Evolutionary conservation across 2,329 filamentous ascomycete species (phyloP), one percentile per base, ranked within the genome.

Genomic region (Blastomyces silverae): DNA sequence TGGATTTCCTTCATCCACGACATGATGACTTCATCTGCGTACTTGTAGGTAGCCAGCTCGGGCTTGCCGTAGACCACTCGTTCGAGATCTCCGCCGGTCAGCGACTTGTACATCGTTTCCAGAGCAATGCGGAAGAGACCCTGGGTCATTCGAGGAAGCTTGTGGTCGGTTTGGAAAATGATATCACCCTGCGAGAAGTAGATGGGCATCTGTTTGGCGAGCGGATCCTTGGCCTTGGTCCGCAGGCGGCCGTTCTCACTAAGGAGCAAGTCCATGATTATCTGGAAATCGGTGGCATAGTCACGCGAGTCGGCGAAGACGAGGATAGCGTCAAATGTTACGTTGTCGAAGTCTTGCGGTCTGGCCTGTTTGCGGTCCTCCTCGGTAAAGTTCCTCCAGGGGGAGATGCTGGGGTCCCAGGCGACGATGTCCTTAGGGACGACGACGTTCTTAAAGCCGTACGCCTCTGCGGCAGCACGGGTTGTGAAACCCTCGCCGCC

Each of bases 21-120:
- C 42, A 84, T 81, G 67, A 91, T 82, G 22, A 91, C 85, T 76
- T 89, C 87, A 70, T 90, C 88, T 68, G 88, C 89, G 77, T 89
- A 90, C 79, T 88, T 89, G 83, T 90, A 90, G n/a, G 88, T 90
- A 5, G 88, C 88, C 66, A 85, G 71, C 75, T 90, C 87, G 34
- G 88, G 88, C 82, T 90, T 90, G 72, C 88, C 88, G 79, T 90
- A 90, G 64, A 90, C 86, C 44, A 89, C 86, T 81, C 87, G 88
- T 82, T 90, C 87, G 58, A 90, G 84, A 67, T 90, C 87, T 20
- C 82, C 82, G 65, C 87, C 87, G 0, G 87, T 89, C 65, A 89
- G 78, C 22, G 87, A 82, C 77, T 79, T 79, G 73, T 78, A 79
- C 70, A 89, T 89, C 68, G 87, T 87, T 77, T 90, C 87, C 64